phyloP scores from a whole-genome alignment of 208 protist genomes.

The Leishmania major region DNA sequence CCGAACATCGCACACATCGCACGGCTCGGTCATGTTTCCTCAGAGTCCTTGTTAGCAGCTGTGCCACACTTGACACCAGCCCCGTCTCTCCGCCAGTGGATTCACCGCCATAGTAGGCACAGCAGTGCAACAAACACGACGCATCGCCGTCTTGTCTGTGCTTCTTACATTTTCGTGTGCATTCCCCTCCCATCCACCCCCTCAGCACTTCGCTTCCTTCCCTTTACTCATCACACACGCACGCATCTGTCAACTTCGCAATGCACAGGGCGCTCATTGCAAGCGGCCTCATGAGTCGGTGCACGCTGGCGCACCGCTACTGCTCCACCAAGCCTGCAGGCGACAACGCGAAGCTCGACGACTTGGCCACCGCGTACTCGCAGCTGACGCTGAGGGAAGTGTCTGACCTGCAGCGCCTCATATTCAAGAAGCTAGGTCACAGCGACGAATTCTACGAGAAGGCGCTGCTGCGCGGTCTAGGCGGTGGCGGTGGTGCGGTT shows the following conservation, averaged over 20 bases:
- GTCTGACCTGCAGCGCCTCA: constrained; percentile 84
- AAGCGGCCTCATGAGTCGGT: constrained; percentile 22
- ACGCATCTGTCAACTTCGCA: neutral
- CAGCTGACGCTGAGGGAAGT: constrained; percentile 90
- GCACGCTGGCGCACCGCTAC: constrained; percentile 24
- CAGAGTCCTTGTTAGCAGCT: neutral
- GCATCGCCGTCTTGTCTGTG: neutral
- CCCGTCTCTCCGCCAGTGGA: neutral
- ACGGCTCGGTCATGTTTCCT: neutral
- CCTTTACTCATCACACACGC: neutral
- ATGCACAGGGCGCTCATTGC: constrained; percentile 49
- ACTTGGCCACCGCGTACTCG: constrained; percentile 73
- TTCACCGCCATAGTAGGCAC: neutral
- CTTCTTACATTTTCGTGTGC: neutral
- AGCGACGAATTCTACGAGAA: constrained; percentile 92
- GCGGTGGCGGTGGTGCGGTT: constrained; percentile 59
- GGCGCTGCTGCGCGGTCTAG: constrained; percentile 82
- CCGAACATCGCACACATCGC: neutral
- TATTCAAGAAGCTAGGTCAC: constrained; percentile 92
- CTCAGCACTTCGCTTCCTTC: neutral
- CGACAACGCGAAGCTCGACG: constrained; percentile 67
- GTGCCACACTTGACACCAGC: neutral
- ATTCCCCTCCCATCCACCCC: neutral
- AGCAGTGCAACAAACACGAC: neutral
- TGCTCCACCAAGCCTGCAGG: constrained; percentile 37